Conservation (phyloP, 148 eudicot genomes). For the Simmondsia chinensis region DNA sequence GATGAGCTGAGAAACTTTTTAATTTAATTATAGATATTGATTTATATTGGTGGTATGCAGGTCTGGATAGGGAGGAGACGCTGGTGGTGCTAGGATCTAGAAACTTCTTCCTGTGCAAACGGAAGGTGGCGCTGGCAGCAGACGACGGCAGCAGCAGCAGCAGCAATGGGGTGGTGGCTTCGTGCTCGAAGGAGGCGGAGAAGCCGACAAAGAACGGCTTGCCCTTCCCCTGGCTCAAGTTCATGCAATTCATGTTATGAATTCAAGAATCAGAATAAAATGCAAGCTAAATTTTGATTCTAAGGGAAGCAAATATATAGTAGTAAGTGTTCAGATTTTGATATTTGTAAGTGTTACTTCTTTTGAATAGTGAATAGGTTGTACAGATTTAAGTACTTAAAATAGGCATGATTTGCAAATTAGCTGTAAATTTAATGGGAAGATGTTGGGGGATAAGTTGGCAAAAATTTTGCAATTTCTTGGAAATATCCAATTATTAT, state of each 20-base stretch:
- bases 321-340: too few relatives aligned
- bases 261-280: not conserved
- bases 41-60: slow-evolving; percentile 20
- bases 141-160: slow-evolving; percentile 2
- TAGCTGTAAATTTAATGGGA: too few relatives aligned
- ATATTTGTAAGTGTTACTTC: too few relatives aligned
- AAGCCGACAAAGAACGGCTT: slow-evolving; percentile 15
- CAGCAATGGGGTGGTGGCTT: slow-evolving; percentile 5
- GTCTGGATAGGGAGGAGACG: slow-evolving; percentile 63
- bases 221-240: slow-evolving; percentile 51
- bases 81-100: slow-evolving; percentile 60
- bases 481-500: too few relatives aligned
- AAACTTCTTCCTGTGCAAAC: slow-evolving; percentile 71
- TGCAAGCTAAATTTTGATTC: not conserved
- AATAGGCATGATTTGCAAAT: too few relatives aligned
- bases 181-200: slow-evolving; percentile 56
- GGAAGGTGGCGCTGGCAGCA: slow-evolving; percentile 3
- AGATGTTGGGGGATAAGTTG: too few relatives aligned
- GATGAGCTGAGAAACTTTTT: not conserved
- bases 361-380: too few relatives aligned
- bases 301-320: too few relatives aligned
- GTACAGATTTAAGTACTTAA: too few relatives aligned
- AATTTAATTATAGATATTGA: not conserved
- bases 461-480: too few relatives aligned
- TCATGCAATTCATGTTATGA: slow-evolving; percentile 30